phyloP scores from a whole-genome alignment of 2,329 filamentous ascomycete genomes.

The Emergomyces orientalis region DNA sequence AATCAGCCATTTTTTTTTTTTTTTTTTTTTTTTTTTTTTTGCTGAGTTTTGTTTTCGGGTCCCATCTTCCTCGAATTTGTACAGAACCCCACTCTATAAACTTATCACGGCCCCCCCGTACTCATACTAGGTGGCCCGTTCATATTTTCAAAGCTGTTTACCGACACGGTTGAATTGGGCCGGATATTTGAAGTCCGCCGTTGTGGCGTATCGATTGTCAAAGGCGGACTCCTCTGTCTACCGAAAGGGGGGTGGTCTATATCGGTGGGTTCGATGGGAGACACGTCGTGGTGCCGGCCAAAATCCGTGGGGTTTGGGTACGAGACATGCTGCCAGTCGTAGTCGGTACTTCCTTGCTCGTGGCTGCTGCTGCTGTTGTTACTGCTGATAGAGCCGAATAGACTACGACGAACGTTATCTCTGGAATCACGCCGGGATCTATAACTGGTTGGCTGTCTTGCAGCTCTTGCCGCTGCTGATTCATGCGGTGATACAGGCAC shows the following conservation, averaged over 20 bases:
- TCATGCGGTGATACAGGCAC: not conserved
- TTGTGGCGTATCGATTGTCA: not conserved
- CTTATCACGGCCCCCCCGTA: not conserved
- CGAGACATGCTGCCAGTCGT: conserved; percentile 3
- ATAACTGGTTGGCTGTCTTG: not conserved
- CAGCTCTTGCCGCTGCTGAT: not conserved
- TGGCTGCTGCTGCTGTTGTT: not conserved
- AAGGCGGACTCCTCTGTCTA: not conserved
- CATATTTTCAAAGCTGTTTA: not conserved
- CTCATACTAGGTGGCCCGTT: not conserved
- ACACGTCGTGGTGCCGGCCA: not conserved
- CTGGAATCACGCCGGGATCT: not conserved
- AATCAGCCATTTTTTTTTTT: not conserved
- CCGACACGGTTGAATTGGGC: not conserved
- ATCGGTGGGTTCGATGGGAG: not conserved
- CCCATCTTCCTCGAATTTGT: not conserved
- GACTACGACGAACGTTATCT: not conserved
- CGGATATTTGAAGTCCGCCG: not conserved
- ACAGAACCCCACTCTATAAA: not conserved
- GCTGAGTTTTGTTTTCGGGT: not conserved
- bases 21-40: not conserved
- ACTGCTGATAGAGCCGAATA: not conserved
- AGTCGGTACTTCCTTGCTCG: not conserved
- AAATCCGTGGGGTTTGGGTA: not conserved
- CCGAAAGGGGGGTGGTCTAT: not conserved